Percentiles rank a stretch among this genome's conserved stretches.
Conservation (phyloP, 257 asterid species). For the Solanum lycopersicoides region DNA sequence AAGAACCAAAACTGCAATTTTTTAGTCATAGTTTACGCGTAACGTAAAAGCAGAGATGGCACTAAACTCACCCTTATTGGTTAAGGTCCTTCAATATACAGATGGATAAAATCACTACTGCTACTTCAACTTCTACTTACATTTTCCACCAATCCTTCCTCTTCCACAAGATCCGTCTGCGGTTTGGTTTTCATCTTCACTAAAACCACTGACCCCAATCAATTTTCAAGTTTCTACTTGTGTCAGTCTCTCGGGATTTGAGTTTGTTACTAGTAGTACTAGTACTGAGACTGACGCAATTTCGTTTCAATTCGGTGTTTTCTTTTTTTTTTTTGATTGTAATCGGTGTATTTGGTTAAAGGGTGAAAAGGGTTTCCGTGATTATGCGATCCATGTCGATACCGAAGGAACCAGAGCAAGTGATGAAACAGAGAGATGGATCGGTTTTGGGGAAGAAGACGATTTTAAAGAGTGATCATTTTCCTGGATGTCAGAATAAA, state of each 20-base stretch:
- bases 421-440: conserved; percentile 84
- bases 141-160: background rate
- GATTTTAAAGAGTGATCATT: conserved; percentile 97
- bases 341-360: background rate
- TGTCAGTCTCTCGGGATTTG: background rate
- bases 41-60: background rate
- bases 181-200: background rate
- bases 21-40: background rate
- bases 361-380: background rate
- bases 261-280: background rate
- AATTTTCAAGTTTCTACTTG: background rate
- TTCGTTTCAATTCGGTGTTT: background rate
- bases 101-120: background rate
- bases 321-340: background rate
- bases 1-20: background rate
- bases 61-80: background rate
- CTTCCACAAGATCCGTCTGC: background rate
- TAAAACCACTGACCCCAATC: background rate
- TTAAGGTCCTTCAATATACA: background rate
- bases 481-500: conserved; percentile 97
- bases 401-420: conserved; percentile 87
- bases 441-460: conserved; percentile 96
- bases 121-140: background rate
- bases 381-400: conserved; percentile 36
- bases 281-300: background rate